Base-by-base conservation (phyloP, 2,329 filamentous ascomycete species). In the Dactylellina leptospora region DNA sequence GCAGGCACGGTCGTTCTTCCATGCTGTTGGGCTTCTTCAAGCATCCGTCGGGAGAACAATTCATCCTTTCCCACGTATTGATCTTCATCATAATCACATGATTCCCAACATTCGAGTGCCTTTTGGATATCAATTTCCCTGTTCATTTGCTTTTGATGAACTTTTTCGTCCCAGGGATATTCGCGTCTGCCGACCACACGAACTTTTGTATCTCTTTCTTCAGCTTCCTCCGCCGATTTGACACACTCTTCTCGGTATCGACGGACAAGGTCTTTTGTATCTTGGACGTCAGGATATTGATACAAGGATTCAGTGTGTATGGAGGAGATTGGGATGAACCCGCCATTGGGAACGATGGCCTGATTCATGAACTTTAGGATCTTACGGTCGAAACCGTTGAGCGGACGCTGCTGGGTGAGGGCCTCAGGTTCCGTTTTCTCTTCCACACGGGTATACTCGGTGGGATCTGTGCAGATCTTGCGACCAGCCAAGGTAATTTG, bases 151-250 rank as follows among this genome's bases (percentile, higher is more conserved):
- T 16, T 20, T 6, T 18, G 20, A 28, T 55, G 55, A 9, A 61
- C 25, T 13, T 50, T 3, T 3, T 62, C 56, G 18, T 61, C 50
- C 64, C 64, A 70, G 4, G 53, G 25, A 23, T 30, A 70, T 10
- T 33, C 25, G 2, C 22, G 25, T 3, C 9, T 38, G 10, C 11
- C 3, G 33, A 38, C 3, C 9, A 28, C 2, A 2, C 25, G 16
- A 28, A 60, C 4, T 1, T 48, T 27, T 0, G 27, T 42, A 4
- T n/a, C 45, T 1, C 64, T 56, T 8, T 45, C 45, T 40, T 61
- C 55, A 13, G 55, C 63, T 38, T 48, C 5, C 23, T 36, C 13
- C 0, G 27, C 48, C 3, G 16, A 20, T 27, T 48, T 18, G 3
- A 51, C 16, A 16, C 47, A 61, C 18, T 61, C 44, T 5, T 50